Base-by-base conservation (phyloP, 768 basidiomycete genomes). In the Calocybe gangraenosa region DNA sequence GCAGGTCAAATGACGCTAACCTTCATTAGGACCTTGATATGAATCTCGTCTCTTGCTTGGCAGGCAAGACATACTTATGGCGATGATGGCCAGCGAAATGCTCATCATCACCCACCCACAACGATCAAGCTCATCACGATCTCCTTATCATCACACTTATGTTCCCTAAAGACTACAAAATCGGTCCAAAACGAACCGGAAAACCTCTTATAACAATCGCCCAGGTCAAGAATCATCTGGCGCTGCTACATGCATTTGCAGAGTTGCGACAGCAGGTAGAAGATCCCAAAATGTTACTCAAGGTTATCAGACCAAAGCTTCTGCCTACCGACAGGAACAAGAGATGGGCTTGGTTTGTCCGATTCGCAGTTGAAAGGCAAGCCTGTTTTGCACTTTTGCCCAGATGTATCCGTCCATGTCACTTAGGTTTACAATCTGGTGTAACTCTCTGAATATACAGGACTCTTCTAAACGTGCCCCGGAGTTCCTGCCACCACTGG, bases 311-410 rank as follows among this genome's bases (percentile, higher is more conserved):
- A 28, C 5, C 5, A 5, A 28, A 11, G 6, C 25, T 28, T 28
- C 25, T 63, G 30, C 51, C 56, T 0, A 32, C 44, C 2, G 56
- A 63, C 32, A 54, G 48, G 20, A 64, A 65, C 20, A 51, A 49
- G 40, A 54, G 57, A 33, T 68, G 67, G 68, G 51, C 54, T 30
- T 66, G 64, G 63, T 67, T 70, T 49, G 66, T 70, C 2, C 60
- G 57, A 2, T 45, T 66, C 40, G 62, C 67, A n/a, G 68, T 66
- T 5, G 67, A 70, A 47, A 51, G 66, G 66, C 67, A 25, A 14
- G 56, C 46, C 31, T 13, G 38, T 10, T 40, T 3, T 63, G 40
- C 38, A 44, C 1, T 66, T 61, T 62, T 58, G 56, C 34, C 49
- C 37, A n/a, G 35, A 41, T 1, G n/a, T 42, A 59, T 28, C 21